Evolutionary conservation across 2,329 filamentous ascomycete genomes (phyloP).

Genomic region (Aureobasidium sp.): DNA sequence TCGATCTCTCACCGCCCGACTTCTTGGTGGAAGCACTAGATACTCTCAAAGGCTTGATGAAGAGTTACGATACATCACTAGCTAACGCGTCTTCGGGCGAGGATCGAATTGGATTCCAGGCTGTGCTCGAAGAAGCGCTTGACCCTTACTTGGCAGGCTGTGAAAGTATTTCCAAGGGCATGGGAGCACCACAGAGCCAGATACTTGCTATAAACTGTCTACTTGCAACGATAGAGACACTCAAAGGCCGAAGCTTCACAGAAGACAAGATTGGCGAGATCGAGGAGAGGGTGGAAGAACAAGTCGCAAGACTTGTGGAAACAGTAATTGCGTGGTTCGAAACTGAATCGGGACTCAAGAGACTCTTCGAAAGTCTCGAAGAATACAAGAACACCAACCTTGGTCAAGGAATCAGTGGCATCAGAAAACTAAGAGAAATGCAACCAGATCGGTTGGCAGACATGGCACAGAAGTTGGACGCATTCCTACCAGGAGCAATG

Average conservation of each 20-base stretch:
- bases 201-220: constrained; percentile 70
- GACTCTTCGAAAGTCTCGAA: constrained; percentile 52
- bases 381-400: constrained; percentile 29
- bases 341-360: constrained; percentile 62
- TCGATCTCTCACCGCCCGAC: constrained; percentile 67
- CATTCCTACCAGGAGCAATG: constrained; percentile 84
- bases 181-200: constrained; percentile 49
- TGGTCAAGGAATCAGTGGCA: constrained; percentile 20
- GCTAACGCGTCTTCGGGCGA: constrained; percentile 47
- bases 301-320: constrained; percentile 44
- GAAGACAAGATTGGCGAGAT: constrained; percentile 35
- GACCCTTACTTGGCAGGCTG: constrained; percentile 79
- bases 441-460: constrained; percentile 52
- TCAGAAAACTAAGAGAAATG: constrained; percentile 48
- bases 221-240: constrained; percentile 46
- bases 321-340: constrained; percentile 59
- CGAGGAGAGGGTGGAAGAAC: constrained; percentile 22
- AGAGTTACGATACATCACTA: constrained; percentile 77
- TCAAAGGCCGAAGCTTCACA: constrained; percentile 58
- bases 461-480: constrained; percentile 71
- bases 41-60: constrained; percentile 69
- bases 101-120: constrained; percentile 51
- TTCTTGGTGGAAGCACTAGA: constrained; percentile 76
- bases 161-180: constrained; percentile 55
- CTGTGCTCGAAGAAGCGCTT: constrained; percentile 68